Percentiles rank a stretch among this genome's conserved stretches.
Conservation (phyloP, 805 yeast genomes). For the Brettanomyces custersianus region DNA sequence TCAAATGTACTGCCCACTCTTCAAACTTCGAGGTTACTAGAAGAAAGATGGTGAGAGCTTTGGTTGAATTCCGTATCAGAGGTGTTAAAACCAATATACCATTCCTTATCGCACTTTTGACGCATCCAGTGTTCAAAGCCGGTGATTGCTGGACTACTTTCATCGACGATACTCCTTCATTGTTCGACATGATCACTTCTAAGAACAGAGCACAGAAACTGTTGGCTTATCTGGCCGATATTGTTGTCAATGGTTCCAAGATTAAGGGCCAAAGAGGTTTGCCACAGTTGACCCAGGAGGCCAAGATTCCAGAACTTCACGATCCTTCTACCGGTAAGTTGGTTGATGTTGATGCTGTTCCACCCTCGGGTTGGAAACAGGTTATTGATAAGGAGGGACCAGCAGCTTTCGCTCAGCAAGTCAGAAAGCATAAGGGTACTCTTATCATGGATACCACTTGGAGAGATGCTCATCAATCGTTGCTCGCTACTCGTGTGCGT, state of each 20-base stretch:
- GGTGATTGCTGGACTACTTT: conserved; percentile 98
- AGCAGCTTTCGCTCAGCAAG: conserved; percentile 79
- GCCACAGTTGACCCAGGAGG: conserved; percentile 74
- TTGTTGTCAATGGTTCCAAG: conserved; percentile 92
- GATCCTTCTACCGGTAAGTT: conserved; percentile 53
- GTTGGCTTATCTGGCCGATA: conserved; percentile 82
- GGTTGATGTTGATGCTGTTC: conserved; percentile 44
- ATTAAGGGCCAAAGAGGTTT: conserved; percentile 92
- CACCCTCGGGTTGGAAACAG: conserved; percentile 87
- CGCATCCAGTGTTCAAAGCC: conserved; percentile 76
- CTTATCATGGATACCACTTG: conserved; percentile 97
- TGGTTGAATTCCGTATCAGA: conserved; percentile 95
- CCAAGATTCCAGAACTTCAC: conserved; percentile 65
- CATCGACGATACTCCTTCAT: conserved; percentile 94
- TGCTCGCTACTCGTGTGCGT: conserved; percentile 94
- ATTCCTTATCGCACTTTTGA: conserved; percentile 81
- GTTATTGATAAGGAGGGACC: conserved; percentile 81
- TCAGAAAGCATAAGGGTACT: conserved; percentile 77
- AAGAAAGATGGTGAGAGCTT: conserved; percentile 94
- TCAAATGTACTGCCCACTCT: conserved; percentile 95
- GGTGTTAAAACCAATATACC: conserved; percentile 99
- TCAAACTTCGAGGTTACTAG: conserved; percentile 94
- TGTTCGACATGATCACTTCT: conserved; percentile 89
- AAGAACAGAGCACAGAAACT: conserved; percentile 96
- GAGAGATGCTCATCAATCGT: conserved; percentile 99